Evolutionary conservation across 208 protist species (phyloP).

Genomic region (Acanthamoeba sp.): DNA sequence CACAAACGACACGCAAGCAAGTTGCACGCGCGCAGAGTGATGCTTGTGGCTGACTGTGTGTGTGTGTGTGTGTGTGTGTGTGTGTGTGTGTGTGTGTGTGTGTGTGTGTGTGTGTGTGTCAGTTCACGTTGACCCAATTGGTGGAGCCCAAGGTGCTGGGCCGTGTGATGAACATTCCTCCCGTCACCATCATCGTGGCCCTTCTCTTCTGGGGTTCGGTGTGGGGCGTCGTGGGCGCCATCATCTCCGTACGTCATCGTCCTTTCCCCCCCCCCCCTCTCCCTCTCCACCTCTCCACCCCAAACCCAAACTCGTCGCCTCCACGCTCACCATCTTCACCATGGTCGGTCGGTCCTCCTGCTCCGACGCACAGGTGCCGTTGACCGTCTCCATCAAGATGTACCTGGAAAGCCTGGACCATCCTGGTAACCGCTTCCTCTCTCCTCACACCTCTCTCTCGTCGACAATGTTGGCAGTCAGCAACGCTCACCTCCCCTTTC

Average conservation of each 20-base stretch:
- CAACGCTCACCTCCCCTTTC: too few relatives aligned
- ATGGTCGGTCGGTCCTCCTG: too few relatives aligned
- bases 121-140: background rate
- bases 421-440: background rate
- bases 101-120: too few relatives aligned
- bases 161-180: slow-evolving; percentile 19
- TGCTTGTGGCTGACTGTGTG: too few relatives aligned
- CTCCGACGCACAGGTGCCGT: slow-evolving; percentile 47
- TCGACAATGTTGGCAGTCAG: too few relatives aligned
- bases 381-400: slow-evolving; percentile 51
- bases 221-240: slow-evolving; percentile 50
- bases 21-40: too few relatives aligned
- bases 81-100: too few relatives aligned
- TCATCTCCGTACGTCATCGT: slow-evolving; percentile 9
- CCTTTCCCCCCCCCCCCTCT: too few relatives aligned
- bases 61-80: too few relatives aligned
- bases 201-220: slow-evolving; percentile 63
- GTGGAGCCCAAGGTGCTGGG: slow-evolving; percentile 59
- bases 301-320: background rate
- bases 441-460: too few relatives aligned
- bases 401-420: slow-evolving; percentile 58
- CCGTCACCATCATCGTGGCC: slow-evolving; percentile 40
- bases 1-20: background rate
- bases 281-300: background rate
- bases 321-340: background rate